Percentiles rank a stretch among this genome's conserved stretches.
Evolutionary conservation across 2,329 filamentous ascomycete species (phyloP).

Genomic region (Ceratocystiopsis brevicomis): DNA sequence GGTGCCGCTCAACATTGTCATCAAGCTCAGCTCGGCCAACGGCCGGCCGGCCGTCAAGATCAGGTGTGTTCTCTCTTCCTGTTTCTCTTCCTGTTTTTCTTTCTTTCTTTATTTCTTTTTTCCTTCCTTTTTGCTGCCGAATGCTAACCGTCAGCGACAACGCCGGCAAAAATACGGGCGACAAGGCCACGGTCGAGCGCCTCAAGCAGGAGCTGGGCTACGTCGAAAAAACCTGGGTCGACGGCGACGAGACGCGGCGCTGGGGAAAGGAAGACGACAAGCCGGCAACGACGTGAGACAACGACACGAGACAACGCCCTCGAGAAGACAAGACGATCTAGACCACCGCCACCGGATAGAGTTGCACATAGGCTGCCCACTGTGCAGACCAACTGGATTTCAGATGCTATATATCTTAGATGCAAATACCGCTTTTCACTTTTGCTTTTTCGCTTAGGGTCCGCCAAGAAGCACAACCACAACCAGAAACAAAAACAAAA

Average conservation of each 20-base stretch:
- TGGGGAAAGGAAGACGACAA: constrained; percentile 44
- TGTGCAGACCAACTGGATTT: no score
- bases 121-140: neutral
- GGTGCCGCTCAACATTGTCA: constrained; percentile 86
- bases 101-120: constrained; percentile 8
- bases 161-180: constrained; percentile 82
- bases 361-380: no score
- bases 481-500: no score
- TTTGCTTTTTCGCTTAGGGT: no score
- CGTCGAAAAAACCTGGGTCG: constrained; percentile 63
- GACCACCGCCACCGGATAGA: no score
- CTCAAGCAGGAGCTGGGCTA: constrained; percentile 82
- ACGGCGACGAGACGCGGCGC: constrained; percentile 64
- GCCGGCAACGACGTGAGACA: neutral
- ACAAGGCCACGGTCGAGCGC: constrained; percentile 55
- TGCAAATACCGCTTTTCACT: no score
- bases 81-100: neutral
- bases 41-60: constrained; percentile 81
- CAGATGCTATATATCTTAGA: no score
- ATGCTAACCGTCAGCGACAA: constrained; percentile 42
- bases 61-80: constrained; percentile 23
- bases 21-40: constrained; percentile 76
- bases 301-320: no score
- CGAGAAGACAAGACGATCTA: no score
- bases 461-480: no score